Percentiles rank a stretch among this genome's conserved stretches.
Conservation (phyloP, 2,329 filamentous ascomycete species). For the Claviceps quebecensis region DNA sequence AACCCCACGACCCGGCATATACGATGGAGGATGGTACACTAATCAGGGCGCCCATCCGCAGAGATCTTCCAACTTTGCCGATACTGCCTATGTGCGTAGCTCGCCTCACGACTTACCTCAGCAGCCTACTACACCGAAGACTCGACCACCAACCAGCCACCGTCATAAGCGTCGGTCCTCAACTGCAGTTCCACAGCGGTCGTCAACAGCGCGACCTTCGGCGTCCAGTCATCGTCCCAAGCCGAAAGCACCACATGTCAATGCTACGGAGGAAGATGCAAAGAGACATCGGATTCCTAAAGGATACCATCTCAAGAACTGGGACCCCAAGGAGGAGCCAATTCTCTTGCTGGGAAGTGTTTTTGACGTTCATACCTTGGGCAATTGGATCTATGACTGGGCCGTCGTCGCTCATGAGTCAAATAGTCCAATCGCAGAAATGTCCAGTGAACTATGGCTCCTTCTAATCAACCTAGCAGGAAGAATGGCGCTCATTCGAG, state of each 20-base stretch:
- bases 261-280: slow-evolving; percentile 46
- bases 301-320: slow-evolving; percentile 94
- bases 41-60: slow-evolving; percentile 44
- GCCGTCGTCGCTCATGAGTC: slow-evolving; percentile 82
- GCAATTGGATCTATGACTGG: slow-evolving; percentile 99
- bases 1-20: slow-evolving; percentile 23
- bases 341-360: slow-evolving; percentile 91
- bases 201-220: slow-evolving; percentile 36
- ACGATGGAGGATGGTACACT: slow-evolving; percentile 42
- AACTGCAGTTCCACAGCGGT: slow-evolving; percentile 35
- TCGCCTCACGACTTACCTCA: slow-evolving; percentile 28
- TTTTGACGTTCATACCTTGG: slow-evolving; percentile 92
- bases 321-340: slow-evolving; percentile 87
- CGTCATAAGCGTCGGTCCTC: slow-evolving; percentile 33
- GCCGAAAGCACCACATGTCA: slow-evolving; percentile 22
- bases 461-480: slow-evolving; percentile 85
- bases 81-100: slow-evolving; percentile 22
- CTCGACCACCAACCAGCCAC: slow-evolving; percentile 27
- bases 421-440: slow-evolving; percentile 70
- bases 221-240: slow-evolving; percentile 13
- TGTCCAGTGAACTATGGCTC: slow-evolving; percentile 91
- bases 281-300: slow-evolving; percentile 61
- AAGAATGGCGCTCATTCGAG: slow-evolving; percentile 84
- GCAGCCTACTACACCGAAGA: slow-evolving; percentile 17
- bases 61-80: slow-evolving; percentile 25